phyloP scores from a whole-genome alignment of 345 rosid genomes.

The Schrenkiella parvula region DNA sequence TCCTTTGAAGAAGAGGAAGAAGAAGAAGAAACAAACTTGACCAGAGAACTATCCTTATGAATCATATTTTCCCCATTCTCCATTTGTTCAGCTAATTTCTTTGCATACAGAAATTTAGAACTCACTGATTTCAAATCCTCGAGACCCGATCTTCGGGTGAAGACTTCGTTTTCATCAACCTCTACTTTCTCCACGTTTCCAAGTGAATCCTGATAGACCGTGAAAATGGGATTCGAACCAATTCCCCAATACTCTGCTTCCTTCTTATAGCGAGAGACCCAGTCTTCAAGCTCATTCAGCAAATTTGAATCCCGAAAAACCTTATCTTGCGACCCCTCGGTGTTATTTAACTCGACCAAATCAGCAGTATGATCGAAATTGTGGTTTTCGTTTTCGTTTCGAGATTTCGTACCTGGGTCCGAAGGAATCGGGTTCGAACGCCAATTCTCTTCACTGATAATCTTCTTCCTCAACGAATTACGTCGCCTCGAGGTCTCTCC shows the following conservation, averaged over 20 bases:
- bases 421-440: constrained; percentile 35
- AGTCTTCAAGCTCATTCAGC: constrained; percentile 54
- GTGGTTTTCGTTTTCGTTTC: constrained; percentile 16
- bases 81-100: constrained; percentile 60
- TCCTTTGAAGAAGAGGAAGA: constrained; percentile 16
- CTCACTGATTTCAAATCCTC: constrained; percentile 36
- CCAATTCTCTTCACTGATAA: constrained; percentile 49
- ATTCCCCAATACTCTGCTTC: constrained; percentile 74
- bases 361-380: constrained; percentile 16
- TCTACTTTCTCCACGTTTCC: constrained; percentile 58
- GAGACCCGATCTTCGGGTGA: constrained; percentile 37
- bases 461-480: constrained; percentile 68
- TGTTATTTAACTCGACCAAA: constrained; percentile 19
- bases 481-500: constrained; percentile 52
- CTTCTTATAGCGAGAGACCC: constrained; percentile 57
- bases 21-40: constrained; percentile 50
- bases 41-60: constrained; percentile 59
- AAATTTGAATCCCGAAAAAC: constrained; percentile 44
- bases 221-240: constrained; percentile 64
- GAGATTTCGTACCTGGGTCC: constrained; percentile 33
- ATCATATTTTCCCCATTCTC: constrained; percentile 54
- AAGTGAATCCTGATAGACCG: constrained; percentile 45
- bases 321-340: constrained; percentile 28
- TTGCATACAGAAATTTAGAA: constrained; percentile 48
- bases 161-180: constrained; percentile 57